Evolutionary conservation across 495 filamentous ascomycete species (phyloP), one percentile per base, ranked within the genome.

Genomic region (Xylaria intraflava): DNA sequence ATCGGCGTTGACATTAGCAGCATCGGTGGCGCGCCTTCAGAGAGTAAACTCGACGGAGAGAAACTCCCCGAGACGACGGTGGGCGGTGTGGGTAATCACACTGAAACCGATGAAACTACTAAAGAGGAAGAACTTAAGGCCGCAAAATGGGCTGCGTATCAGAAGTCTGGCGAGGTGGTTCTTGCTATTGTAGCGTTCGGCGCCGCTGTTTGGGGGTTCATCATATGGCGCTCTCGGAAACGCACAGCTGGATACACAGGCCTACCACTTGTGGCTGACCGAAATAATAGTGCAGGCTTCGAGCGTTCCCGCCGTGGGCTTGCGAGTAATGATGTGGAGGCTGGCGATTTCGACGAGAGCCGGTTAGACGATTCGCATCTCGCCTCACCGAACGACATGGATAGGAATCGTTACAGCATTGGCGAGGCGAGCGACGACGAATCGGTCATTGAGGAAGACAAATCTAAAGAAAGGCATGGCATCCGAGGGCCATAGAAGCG

Each of bases 101-200:
- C 90, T 65, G 86, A 83, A 51, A 85, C 85, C 12, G 79, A 88
- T 57, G 74, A 92, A 61, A 80, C 81, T 17, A 85, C 90, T 68
- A 78, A 86, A 58, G 60, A 75, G 33, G 77, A 82, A 53, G 88
- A 87, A 66, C 68, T 96, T 12, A 84, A 92, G 59, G 81, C 88
- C 19, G 90, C 93, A 8, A 89, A 91, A 62, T 93, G 90, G 88
- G 81, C 85, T 31, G 93, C 93, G 0, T 98, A 98, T 66, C 86
- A 87, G 65, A 87, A 89, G 57, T 93, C 88, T 2, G 93, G 93
- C 22, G 91, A 95, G 69, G 83, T 92, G 2, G 92, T 89, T 2
- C 79, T 98, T 1, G 81, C 91, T 2, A 80, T 98, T 27, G 90
- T 97, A 22, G 80, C 85, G 35, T 83, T 94, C 43, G 84, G 84